Evolutionary conservation across 2,329 filamentous ascomycete genomes (phyloP).

Genomic region (Epichloe sp.): DNA sequence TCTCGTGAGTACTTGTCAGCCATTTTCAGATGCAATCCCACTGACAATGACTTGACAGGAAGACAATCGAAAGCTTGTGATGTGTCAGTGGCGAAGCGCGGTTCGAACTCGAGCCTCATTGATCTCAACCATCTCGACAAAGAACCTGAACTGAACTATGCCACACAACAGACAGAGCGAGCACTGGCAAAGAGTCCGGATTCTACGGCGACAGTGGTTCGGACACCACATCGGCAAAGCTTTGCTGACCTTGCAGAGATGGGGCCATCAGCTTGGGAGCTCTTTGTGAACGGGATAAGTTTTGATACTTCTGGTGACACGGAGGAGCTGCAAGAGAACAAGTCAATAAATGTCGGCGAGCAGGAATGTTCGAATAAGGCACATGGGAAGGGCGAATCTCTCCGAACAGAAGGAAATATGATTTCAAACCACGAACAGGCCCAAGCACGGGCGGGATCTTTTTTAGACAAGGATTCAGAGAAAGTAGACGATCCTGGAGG

Average conservation of each 20-base stretch:
- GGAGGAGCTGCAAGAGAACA: not conserved
- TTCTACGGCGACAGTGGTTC: conserved; percentile 27
- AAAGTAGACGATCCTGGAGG: not conserved
- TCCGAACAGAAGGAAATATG: not conserved
- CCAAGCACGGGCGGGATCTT: not conserved
- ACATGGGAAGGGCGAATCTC: not conserved
- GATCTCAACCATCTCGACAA: not conserved
- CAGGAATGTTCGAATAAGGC: not conserved
- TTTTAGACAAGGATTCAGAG: conserved; percentile 1
- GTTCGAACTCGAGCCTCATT: not conserved
- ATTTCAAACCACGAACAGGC: conserved; percentile 2
- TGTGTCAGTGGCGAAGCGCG: not conserved
- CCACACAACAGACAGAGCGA: not conserved
- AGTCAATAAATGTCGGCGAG: not conserved
- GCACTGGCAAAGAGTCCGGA: conserved; percentile 5
- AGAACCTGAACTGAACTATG: not conserved
- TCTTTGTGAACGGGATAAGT: conserved; percentile 19
- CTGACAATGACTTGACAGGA: not conserved
- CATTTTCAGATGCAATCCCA: not conserved
- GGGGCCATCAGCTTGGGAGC: conserved; percentile 14
- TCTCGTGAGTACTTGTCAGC: conserved; percentile 11
- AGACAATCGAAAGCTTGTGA: not conserved
- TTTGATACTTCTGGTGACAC: conserved; percentile 12
- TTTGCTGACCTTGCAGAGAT: conserved; percentile 9
- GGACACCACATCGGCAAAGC: conserved; percentile 17